Evolutionary conservation across 176 grass and related monocot genomes (phyloP).

Genomic region (Alopecurus myosuroides): DNA sequence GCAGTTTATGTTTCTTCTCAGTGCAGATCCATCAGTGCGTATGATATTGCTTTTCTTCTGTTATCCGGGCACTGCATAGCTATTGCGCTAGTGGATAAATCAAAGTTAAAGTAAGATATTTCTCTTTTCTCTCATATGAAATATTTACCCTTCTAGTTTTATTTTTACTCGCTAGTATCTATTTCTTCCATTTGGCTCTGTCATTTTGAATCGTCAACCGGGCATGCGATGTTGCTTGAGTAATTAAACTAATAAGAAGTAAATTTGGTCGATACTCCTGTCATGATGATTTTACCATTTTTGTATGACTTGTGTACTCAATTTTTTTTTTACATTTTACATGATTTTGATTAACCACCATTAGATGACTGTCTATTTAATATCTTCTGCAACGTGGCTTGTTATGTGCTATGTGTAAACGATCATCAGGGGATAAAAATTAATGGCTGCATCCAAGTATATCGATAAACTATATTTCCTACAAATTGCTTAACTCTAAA

Average conservation of each 20-base stretch:
- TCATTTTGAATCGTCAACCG: not conserved
- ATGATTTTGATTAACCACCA: not conserved
- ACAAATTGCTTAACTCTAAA: not conserved
- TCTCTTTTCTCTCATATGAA: not conserved
- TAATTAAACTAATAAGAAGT: not conserved
- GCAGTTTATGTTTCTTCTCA: conserved; percentile 55
- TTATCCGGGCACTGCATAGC: conserved; percentile 79
- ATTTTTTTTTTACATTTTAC: not conserved
- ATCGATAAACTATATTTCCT: not conserved
- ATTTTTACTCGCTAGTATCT: not conserved
- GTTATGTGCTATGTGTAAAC: not conserved
- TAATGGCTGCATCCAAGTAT: not conserved
- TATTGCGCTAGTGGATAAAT: conserved; percentile 94
- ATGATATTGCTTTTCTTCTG: conserved; percentile 79
- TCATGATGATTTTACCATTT: not conserved
- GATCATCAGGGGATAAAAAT: not conserved
- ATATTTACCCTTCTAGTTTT: not conserved
- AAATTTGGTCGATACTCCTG: not conserved
- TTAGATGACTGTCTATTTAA: not conserved
- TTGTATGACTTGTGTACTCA: not conserved
- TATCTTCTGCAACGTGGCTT: not conserved
- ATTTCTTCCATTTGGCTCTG: not conserved
- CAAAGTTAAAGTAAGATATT: conserved; percentile 70
- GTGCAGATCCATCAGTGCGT: conserved; percentile 84
- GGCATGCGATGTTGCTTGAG: not conserved